phyloP scores from a whole-genome alignment of 75 land plant species.

The Pinus tabuliformis region DNA sequence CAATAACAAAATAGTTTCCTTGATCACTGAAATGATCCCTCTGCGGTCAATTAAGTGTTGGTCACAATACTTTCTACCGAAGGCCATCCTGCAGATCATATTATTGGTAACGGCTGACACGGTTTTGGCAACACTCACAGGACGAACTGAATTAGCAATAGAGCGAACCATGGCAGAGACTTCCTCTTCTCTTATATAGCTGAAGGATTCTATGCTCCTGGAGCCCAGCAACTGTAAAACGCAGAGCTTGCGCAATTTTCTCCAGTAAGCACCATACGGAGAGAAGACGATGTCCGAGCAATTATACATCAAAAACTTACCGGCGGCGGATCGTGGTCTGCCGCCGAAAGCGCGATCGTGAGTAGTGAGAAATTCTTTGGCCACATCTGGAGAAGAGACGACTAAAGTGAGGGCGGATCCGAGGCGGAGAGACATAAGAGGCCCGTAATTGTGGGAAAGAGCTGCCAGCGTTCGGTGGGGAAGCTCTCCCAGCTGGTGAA shows the following conservation, averaged over 20 bases:
- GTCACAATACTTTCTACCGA: background rate
- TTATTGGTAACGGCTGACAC: background rate
- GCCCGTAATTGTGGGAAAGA: slow-evolving; percentile 7
- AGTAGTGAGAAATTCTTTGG: background rate
- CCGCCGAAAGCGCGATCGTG: slow-evolving; percentile 2
- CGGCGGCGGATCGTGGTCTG: background rate
- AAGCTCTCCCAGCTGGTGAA: background rate
- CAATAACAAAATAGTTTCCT: background rate
- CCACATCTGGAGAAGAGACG: slow-evolving; percentile 4
- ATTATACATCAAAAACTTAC: background rate
- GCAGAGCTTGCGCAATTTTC: slow-evolving; percentile 20
- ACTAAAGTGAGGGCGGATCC: slow-evolving; percentile 7
- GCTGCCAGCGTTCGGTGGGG: background rate
- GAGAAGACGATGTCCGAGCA: slow-evolving; percentile 3
- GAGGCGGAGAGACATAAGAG: slow-evolving; percentile 1
- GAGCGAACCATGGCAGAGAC: background rate
- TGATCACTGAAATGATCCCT: background rate
- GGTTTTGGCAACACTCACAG: background rate
- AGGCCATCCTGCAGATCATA: background rate
- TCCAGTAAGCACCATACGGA: slow-evolving; percentile 35
- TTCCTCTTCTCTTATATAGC: slow-evolving; percentile 17
- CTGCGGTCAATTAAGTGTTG: background rate
- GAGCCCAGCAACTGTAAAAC: slow-evolving; percentile 20
- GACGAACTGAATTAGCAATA: background rate
- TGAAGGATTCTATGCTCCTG: slow-evolving; percentile 12